Base-by-base conservation (phyloP, 2,329 filamentous ascomycete genomes). In the Hymenoscyphus repandus region DNA sequence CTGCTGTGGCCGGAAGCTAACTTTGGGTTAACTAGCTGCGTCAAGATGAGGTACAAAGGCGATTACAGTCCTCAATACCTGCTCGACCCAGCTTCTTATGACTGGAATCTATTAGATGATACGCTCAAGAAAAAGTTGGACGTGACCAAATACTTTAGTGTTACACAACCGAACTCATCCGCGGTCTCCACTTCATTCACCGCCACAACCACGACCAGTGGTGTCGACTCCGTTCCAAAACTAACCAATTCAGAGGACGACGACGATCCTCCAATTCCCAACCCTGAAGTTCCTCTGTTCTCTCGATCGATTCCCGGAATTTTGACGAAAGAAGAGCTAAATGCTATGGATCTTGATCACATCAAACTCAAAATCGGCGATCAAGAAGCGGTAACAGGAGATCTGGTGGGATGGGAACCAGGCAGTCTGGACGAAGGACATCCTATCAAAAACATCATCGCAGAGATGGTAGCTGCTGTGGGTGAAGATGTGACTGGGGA, bases 21-120 rank as follows among this genome's bases (percentile, higher is more conserved):
- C 7, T 27, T 27, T 27, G 4, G 22, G 7, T 27, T 7, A 7
- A 27, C 22, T 66, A 82, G 72, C 49, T 92, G 88, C 62, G 75
- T 79, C 47, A 93, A 93, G 72, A 92, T 93, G 88, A 76, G 77
- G 59, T 93, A 93, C 72, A 93, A 93, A 72, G 85, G 83, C 51
- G 85, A 90, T 63, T 93, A 88, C 65, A 74, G 76, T 10, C 88
- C 87, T 1, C 86, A 90, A 63, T 80, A 84, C 61, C 76, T 93
- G 10, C 74, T 92, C 10, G 85, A 91, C 57, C 85, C 86, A 0
- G 79, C 83, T 54, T 77, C 75, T 0, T 72, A 84, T 55, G 64
- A 69, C 7, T 90, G 86, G 85, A 73, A 83, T 55, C 70, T 72
- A 0, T 65, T 89, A 3, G 55, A 63, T 55, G 68, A 70, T 49